Base-by-base conservation (phyloP, 495 filamentous ascomycete species). In the Penicillium dipodomyicola region DNA sequence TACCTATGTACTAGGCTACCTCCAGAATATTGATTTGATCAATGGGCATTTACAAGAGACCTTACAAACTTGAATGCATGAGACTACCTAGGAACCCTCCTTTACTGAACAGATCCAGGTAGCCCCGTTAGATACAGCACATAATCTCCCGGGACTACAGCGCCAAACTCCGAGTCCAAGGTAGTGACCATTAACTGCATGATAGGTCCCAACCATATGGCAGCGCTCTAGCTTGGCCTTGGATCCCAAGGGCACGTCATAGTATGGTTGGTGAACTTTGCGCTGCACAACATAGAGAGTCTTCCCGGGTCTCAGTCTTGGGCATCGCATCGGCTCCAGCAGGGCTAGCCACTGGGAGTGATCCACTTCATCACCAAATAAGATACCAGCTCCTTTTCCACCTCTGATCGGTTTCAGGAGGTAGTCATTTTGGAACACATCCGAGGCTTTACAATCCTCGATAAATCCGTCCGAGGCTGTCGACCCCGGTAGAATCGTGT, bases 321-420 rank as follows among this genome's bases (percentile, higher is more conserved):
- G 35, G 3, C 35, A 37, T 6, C 15, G 35, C 14, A 37, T n/a
- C 15, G 35, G 35, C 5, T 37, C 35, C 35, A 37, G 35, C 15
- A 37, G 35, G 6, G 35, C 35, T 37, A 62, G 14, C 75, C 75
- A 78, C 49, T 56, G 89, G 40, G 8, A 89, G 88, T 4, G 84
- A 92, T 14, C 91, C 93, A 63, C 89, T 90, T 1, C 93, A 93
- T 65, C 59, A 2, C 74, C 74, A 50, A 75, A 69, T 1, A 69
- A 15, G 20, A 77, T 77, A 2, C 72, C 74, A 17, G 66, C 67
- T 1, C 74, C 68, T 15, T 63, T 61, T 0, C 66, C 74, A 5
- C 53, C 49, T 7, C 67, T 57, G 19, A 57, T 66, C 0, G 67
- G 67, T 43, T 77, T 77, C 9, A 76, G 35, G 2, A 75, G 22